Percentiles rank a stretch among this genome's conserved stretches.
phyloP scores from a whole-genome alignment of 352 stramenopile genomes.

The Phytophthora capsici region DNA sequence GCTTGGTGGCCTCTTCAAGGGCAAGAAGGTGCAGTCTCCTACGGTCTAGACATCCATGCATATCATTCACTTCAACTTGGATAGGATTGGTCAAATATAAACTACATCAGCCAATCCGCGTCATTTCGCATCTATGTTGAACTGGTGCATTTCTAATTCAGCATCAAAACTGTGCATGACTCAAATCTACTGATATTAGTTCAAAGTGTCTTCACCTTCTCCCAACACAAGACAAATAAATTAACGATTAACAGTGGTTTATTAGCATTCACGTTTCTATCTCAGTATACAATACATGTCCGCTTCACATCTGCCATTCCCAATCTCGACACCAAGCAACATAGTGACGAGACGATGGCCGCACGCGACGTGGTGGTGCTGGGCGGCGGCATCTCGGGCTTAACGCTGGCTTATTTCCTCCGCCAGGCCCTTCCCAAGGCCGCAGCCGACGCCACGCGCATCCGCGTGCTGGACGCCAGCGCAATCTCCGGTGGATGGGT shows the following conservation, averaged over 20 bases:
- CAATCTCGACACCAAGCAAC: not conserved
- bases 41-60: slow-evolving; percentile 3
- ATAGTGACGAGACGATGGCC: slow-evolving; percentile 15
- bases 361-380: slow-evolving; percentile 75
- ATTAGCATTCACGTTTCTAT: too few species aligned
- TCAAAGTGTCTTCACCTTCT: too few species aligned
- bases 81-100: slow-evolving; percentile 18
- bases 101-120: slow-evolving; percentile 9
- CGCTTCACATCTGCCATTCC: too few species aligned
- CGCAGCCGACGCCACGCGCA: slow-evolving; percentile 38
- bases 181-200: too few species aligned
- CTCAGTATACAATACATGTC: too few species aligned
- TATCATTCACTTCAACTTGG: slow-evolving; percentile 16
- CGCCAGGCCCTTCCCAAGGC: slow-evolving; percentile 53
- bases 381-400: slow-evolving; percentile 81
- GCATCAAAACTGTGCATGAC: too few species aligned
- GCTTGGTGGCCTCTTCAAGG: slow-evolving; percentile 35
- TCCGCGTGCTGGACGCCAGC: slow-evolving; percentile 76
- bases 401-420: slow-evolving; percentile 81
- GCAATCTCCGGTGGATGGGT: slow-evolving; percentile 72
- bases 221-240: too few species aligned
- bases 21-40: slow-evolving; percentile 33
- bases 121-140: slow-evolving; percentile 19
- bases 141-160: slow-evolving; percentile 32
- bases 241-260: too few species aligned